phyloP scores from a whole-genome alignment of 208 protist genomes.

The Herpetomonas tarakana region DNA sequence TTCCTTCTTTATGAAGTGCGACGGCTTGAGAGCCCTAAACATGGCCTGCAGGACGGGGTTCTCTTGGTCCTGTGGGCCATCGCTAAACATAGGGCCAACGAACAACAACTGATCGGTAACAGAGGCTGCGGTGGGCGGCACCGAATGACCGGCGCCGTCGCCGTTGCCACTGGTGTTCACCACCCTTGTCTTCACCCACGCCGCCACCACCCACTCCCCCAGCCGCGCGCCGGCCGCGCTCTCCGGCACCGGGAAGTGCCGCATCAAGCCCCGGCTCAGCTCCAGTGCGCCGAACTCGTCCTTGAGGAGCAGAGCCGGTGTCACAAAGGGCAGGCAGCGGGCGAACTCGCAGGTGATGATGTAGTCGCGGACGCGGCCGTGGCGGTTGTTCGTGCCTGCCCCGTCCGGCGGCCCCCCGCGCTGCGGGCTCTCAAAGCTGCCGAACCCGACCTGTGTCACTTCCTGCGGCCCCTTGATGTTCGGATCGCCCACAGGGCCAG shows the following conservation, averaged over 20 bases:
- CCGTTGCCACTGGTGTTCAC: neutral
- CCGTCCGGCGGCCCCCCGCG: too few relatives aligned
- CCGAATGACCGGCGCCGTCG: neutral
- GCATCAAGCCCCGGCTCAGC: slow-evolving; percentile 40
- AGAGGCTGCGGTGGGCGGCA: neutral
- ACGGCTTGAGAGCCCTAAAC: slow-evolving; percentile 38
- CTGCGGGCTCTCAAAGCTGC: slow-evolving; percentile 8
- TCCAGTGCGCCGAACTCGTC: slow-evolving; percentile 23
- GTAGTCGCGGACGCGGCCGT: slow-evolving; percentile 9
- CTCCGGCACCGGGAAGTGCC: slow-evolving; percentile 15
- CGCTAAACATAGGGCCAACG: slow-evolving; percentile 39
- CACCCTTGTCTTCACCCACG: neutral
- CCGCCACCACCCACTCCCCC: slow-evolving; percentile 13
- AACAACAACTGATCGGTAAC: slow-evolving; percentile 2
- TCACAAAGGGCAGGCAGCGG: slow-evolving; percentile 52
- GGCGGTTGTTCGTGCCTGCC: neutral
- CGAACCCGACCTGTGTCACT: neutral
- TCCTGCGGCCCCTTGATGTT: slow-evolving; percentile 10
- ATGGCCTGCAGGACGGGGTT: slow-evolving; percentile 24
- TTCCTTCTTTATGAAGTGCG: neutral
- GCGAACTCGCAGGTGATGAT: slow-evolving; percentile 68
- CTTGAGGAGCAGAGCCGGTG: slow-evolving; percentile 36
- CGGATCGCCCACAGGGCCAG: slow-evolving; percentile 7
- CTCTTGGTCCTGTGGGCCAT: slow-evolving; percentile 11
- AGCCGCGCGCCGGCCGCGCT: slow-evolving; percentile 4